These are phyloP conservation scores for Fusarium subglutinans DNA, from an alignment of 2,329 filamentous ascomycete genomes.

Conservation along the genomic window DNA sequence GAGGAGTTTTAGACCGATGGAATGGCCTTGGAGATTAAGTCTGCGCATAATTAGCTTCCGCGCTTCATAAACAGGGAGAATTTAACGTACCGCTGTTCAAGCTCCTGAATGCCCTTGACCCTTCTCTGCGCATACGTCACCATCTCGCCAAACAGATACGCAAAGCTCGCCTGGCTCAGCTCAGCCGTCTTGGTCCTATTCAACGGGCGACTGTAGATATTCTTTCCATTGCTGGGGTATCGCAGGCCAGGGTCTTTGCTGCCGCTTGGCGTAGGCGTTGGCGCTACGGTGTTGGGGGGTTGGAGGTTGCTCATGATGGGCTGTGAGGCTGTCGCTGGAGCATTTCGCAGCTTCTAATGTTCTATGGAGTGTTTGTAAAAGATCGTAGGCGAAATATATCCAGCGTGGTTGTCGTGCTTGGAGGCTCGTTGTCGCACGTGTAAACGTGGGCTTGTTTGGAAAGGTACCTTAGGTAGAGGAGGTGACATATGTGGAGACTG, in stretches of 20 bases:
- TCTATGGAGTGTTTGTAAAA: no score
- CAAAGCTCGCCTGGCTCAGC: slow-evolving; percentile 92
- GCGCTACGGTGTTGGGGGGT: slow-evolving; percentile 51
- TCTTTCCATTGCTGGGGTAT: slow-evolving; percentile 92
- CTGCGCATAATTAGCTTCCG: slow-evolving; percentile 54
- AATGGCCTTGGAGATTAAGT: slow-evolving; percentile 90
- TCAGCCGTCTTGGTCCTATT: slow-evolving; percentile 90
- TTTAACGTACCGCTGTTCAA: slow-evolving; percentile 80
- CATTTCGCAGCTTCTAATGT: slow-evolving; percentile 23
- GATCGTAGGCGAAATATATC: background rate
- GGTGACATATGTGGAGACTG: slow-evolving; percentile 35
- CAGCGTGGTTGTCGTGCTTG: background rate
- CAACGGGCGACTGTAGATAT: slow-evolving; percentile 95
- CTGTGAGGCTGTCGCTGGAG: slow-evolving; percentile 18
- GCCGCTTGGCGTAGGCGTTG: slow-evolving; percentile 44
- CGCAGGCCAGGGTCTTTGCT: slow-evolving; percentile 72
- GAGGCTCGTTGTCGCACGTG: slow-evolving; percentile 27
- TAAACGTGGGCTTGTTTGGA: slow-evolving; percentile 30
- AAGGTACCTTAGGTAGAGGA: slow-evolving; percentile 6
- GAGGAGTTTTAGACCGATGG: slow-evolving; percentile 91
- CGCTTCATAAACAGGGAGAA: background rate
- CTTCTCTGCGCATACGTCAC: slow-evolving; percentile 91
- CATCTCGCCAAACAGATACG: slow-evolving; percentile 96
- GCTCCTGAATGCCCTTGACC: slow-evolving; percentile 90
- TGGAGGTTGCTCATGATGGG: slow-evolving; percentile 61